Conservation (phyloP, 441 rosid species). For the Adansonia gregorii region DNA sequence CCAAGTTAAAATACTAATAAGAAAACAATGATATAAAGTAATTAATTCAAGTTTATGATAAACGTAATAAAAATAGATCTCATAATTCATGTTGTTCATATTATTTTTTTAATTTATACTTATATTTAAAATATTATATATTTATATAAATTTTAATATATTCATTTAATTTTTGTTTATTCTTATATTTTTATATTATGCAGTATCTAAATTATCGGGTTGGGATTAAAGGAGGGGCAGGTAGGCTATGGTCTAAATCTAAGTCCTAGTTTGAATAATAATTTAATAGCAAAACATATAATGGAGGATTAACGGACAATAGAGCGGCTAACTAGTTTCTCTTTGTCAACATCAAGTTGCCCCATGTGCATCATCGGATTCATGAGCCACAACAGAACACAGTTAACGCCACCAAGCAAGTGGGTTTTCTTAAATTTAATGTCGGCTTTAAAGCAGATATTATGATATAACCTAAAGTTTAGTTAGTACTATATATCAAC, state of each 20-base stretch:
- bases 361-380: slow-evolving; percentile 32
- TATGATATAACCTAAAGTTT: slow-evolving; percentile 18
- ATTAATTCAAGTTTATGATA: neutral
- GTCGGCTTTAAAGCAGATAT: slow-evolving; percentile 33
- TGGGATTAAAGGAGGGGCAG: slow-evolving; percentile 1
- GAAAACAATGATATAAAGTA: neutral
- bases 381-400: slow-evolving; percentile 24
- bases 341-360: slow-evolving; percentile 26
- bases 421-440: slow-evolving; percentile 32
- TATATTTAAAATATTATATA: too few species aligned
- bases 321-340: neutral
- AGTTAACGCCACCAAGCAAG: slow-evolving; percentile 36
- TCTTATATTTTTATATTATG: too few species aligned
- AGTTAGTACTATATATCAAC: neutral
- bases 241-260: slow-evolving; percentile 35
- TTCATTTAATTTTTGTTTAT: too few species aligned
- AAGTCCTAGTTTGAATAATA: neutral
- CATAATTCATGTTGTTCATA: neutral
- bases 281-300: neutral
- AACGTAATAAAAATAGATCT: too few species aligned
- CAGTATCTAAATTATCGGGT: too few species aligned
- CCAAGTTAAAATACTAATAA: neutral
- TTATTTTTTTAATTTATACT: too few species aligned
- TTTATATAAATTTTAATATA: too few species aligned
- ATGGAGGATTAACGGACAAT: slow-evolving; percentile 14